phyloP scores from a whole-genome alignment of 257 asterid species.

The Salvia miltiorrhiza region DNA sequence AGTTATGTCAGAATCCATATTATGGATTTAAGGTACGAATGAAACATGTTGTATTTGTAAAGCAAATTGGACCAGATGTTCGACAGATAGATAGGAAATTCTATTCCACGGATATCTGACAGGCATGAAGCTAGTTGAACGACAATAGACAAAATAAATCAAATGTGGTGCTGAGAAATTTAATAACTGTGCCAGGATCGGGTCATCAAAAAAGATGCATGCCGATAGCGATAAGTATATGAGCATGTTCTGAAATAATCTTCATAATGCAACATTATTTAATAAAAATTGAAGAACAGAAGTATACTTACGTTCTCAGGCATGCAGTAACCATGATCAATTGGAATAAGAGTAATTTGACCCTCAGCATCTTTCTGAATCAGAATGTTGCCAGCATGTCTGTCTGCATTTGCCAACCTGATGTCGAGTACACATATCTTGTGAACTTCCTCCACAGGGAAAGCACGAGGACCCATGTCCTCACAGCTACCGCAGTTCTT shows the following conservation, averaged over 20 bases:
- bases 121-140: not conserved
- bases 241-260: not conserved
- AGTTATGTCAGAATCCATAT: not conserved
- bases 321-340: conserved; percentile 81
- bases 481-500: conserved; percentile 80
- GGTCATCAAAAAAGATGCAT: conserved; percentile 4
- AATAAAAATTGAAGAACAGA: not conserved
- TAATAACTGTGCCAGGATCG: not conserved
- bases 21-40: not conserved
- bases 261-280: not conserved
- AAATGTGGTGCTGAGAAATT: not conserved
- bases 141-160: not conserved
- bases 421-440: conserved; percentile 70
- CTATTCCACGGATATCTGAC: not conserved
- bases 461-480: conserved; percentile 67
- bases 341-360: conserved; percentile 51
- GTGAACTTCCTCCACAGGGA: conserved; percentile 71
- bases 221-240: not conserved
- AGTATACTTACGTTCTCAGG: conserved; percentile 66
- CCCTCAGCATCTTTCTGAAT: conserved; percentile 51
- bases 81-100: not conserved
- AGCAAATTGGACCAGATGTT: not conserved
- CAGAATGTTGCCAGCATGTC: conserved; percentile 77
- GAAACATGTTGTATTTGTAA: not conserved
- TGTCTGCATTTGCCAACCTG: conserved; percentile 71